Evolutionary conservation across 805 yeast genomes (phyloP), one percentile per base, ranked within the genome.

Genomic region (Metschnikowia orientalis): DNA sequence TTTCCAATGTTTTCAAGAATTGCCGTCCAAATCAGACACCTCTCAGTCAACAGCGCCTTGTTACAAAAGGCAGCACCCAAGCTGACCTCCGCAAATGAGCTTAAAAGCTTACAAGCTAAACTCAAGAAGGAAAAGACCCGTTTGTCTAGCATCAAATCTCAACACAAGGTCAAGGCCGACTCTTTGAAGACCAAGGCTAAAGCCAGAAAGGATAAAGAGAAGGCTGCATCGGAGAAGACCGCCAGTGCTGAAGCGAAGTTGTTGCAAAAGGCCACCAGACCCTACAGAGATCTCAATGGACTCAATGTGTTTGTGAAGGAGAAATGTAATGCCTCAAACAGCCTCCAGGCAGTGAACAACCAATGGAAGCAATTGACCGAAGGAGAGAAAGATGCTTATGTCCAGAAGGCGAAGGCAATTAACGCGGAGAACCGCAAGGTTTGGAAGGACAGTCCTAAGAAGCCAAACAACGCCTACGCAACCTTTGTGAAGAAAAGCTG

Each of bases 361-460:
- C 27, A 47, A 19, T 62, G 67, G 65, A 36, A 41, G 2, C 17
- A 31, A 5, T 54, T 65, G 43, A 25, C 54, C 8, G 53, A 42
- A 6, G 35, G 34, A 19, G 68, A 64, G 38, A 59, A 56, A 44
- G 56, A 48, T 9, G 39, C 26, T 4, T 61, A 32, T 38, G 34
- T 39, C 12, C 40, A 30, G 2, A 45, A 50, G 34, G 65, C 62
- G n/a, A 49, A 48, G n/a, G 51, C 45, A 26, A 39, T 45, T 42
- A 60, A 61, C 37, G 57, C 45, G 8, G 53, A 53, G 23, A 44
- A 43, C 27, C 32, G 41, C 18, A 37, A 51, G 33, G 37, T 46
- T 16, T 61, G 43, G 44, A 44, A 51, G 2, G 61, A 63, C 1
- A 56, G 56, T 44, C 71, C 71, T 21, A 54, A 54, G 32, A 39